A percentile compares a stretch with the other conserved stretches of the same genome.
Evolutionary conservation across 495 filamentous ascomycete species (phyloP).

Genomic region (Jackrogersella minutella): DNA sequence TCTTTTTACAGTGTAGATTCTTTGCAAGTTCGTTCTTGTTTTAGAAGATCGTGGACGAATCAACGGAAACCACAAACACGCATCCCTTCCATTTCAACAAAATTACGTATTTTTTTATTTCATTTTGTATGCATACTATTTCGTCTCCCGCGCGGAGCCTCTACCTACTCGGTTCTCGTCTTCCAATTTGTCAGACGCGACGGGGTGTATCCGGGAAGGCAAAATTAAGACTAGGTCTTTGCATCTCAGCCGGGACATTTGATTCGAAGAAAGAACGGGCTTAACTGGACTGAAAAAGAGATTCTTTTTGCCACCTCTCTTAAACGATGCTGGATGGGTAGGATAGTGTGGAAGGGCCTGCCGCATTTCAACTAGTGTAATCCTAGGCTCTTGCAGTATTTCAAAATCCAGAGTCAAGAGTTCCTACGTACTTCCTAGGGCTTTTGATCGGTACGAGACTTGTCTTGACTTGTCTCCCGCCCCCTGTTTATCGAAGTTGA

Average conservation of each 20-base stretch:
- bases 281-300: conserved; percentile 11
- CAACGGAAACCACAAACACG: background rate
- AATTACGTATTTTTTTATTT: background rate
- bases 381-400: background rate
- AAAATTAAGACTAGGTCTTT: conserved; percentile 17
- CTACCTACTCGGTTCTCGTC: conserved; percentile 20
- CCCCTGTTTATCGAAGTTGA: conserved; percentile 15
- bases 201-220: conserved; percentile 16
- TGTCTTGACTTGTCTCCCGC: conserved; percentile 14
- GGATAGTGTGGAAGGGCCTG: conserved; percentile 34
- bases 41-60: background rate
- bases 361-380: conserved; percentile 36
- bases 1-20: no score
- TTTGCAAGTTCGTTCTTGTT: conserved; percentile 4
- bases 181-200: conserved; percentile 45
- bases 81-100: conserved; percentile 3
- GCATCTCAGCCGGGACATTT: conserved; percentile 25
- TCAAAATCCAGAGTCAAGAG: background rate
- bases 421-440: background rate
- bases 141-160: conserved; percentile 24
- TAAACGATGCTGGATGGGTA: conserved; percentile 31
- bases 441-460: conserved; percentile 11
- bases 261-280: conserved; percentile 32
- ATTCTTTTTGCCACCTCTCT: conserved; percentile 36
- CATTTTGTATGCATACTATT: conserved; percentile 9